These are phyloP conservation scores for Inonotus hispidus DNA, from an alignment of 1,284 basidiomycete genomes.

Conservation along the genomic window DNA sequence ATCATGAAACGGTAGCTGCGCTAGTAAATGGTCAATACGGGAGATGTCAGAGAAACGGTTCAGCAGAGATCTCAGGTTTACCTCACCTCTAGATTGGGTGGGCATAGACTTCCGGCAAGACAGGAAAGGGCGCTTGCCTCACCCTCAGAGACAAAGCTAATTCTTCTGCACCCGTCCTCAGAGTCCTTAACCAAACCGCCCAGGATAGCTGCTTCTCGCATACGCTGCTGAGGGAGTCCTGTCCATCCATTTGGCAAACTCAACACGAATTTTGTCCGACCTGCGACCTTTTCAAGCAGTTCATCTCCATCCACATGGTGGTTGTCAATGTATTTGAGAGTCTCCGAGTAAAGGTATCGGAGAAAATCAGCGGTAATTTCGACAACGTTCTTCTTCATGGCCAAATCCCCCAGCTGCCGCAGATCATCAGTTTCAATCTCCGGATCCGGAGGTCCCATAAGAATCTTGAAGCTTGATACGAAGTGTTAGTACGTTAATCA, in stretches of 20 bases:
- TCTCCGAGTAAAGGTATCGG: slow-evolving; percentile 63
- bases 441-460: slow-evolving; percentile 63
- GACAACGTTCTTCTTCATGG: slow-evolving; percentile 53
- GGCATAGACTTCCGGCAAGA: slow-evolving; percentile 65
- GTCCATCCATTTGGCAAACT: slow-evolving; percentile 80
- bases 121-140: slow-evolving; percentile 76
- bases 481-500: slow-evolving; percentile 1
- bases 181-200: slow-evolving; percentile 65
- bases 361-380: slow-evolving; percentile 75
- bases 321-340: slow-evolving; percentile 63
- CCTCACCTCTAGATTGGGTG: slow-evolving; percentile 63
- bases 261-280: slow-evolving; percentile 62
- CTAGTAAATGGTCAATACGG: too few species aligned
- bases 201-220: slow-evolving; percentile 62
- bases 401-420: slow-evolving; percentile 59
- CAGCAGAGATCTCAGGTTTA: too few species aligned
- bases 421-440: slow-evolving; percentile 74
- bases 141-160: slow-evolving; percentile 73
- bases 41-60: too few species aligned
- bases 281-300: slow-evolving; percentile 59
- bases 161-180: slow-evolving; percentile 57
- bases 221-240: slow-evolving; percentile 69
- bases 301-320: slow-evolving; percentile 63
- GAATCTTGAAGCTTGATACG: slow-evolving; percentile 64
- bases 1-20: slow-evolving; percentile 70